These are phyloP conservation scores for Datura wrightii DNA, from an alignment of 257 asterid species.

Conservation along the genomic window DNA sequence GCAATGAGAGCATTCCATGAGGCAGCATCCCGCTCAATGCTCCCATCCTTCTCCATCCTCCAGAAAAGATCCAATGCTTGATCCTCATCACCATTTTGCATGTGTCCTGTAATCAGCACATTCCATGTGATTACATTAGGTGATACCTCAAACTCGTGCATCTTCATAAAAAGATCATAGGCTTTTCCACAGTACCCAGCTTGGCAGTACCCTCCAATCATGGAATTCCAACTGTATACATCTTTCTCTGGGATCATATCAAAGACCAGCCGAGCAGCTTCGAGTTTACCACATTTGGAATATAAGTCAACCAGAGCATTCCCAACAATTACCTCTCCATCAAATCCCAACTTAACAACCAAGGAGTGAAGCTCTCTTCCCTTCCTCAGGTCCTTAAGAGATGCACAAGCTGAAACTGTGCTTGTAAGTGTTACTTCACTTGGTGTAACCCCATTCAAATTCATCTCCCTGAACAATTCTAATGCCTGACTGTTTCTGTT, in stretches of 20 bases:
- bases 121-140: conserved; percentile 86
- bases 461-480: conserved; percentile 60
- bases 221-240: conserved; percentile 80
- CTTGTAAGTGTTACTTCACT: conserved; percentile 71
- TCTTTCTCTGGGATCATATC: conserved; percentile 60
- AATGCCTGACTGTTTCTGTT: conserved; percentile 57
- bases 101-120: conserved; percentile 73
- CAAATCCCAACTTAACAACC: conserved; percentile 65
- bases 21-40: conserved; percentile 65
- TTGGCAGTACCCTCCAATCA: conserved; percentile 85
- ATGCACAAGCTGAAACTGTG: conserved; percentile 63
- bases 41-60: conserved; percentile 70
- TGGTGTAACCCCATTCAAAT: conserved; percentile 61
- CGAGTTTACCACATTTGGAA: conserved; percentile 73
- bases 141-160: conserved; percentile 58
- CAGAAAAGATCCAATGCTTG: conserved; percentile 76
- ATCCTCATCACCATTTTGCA: conserved; percentile 79
- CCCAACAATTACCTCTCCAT: conserved; percentile 62
- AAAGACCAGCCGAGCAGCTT: conserved; percentile 64
- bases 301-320: conserved; percentile 82
- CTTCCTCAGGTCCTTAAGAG: conserved; percentile 58
- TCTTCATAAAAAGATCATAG: conserved; percentile 62
- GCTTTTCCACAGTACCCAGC: conserved; percentile 84
- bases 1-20: conserved; percentile 88
- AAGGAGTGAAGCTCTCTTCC: conserved; percentile 72